Base-by-base conservation (phyloP, 495 filamentous ascomycete genomes). In the Neurospora sp. region DNA sequence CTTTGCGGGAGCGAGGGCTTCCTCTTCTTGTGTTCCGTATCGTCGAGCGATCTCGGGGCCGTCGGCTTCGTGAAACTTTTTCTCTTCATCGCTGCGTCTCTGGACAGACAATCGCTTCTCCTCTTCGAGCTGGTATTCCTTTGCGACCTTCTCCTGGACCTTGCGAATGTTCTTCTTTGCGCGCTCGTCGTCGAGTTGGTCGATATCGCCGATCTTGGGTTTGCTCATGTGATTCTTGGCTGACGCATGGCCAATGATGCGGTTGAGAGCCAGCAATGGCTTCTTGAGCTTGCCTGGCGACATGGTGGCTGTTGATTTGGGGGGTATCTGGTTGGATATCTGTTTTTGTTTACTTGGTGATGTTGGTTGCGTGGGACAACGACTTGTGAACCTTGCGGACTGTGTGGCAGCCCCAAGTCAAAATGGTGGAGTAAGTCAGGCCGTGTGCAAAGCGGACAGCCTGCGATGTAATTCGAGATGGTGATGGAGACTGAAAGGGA, bases 21-120 rank as follows among this genome's bases (percentile, higher is more conserved):
- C 81, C 44, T 77, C 72, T 31, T 81, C 71, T 44, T 78, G 79
- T 35, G 84, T 88, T 72, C 90, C 91, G 78, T 92, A 91, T 38
- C 87, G 87, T 31, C 83, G 82, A 42, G 85, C 85, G 81, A 90
- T 86, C 69, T 91, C 87, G 79, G 82, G 81, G 3, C 82, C 81
- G 72, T 91, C 86, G 22, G 82, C 72, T 8, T 81, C 75, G 40
- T 82, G 76, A 22, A 83, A 83, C 37, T 76, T 81, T n/a, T 82
- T 77, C 72, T 86, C 84, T 37, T 84, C 79, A 73, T 84, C 82
- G 38, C 74, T 82, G 71, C 82, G 85, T 77, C 81, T 84, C 70
- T 77, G 84, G 79, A 80, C 86, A 76, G 80, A 81, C 53, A 66
- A 37, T 10, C 82, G 81, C 72, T 86, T 84, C 68, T 85, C 80